These are phyloP conservation scores for Takashimella tepidaria DNA, from an alignment of 1,284 basidiomycete genomes.

Conservation along the genomic window DNA sequence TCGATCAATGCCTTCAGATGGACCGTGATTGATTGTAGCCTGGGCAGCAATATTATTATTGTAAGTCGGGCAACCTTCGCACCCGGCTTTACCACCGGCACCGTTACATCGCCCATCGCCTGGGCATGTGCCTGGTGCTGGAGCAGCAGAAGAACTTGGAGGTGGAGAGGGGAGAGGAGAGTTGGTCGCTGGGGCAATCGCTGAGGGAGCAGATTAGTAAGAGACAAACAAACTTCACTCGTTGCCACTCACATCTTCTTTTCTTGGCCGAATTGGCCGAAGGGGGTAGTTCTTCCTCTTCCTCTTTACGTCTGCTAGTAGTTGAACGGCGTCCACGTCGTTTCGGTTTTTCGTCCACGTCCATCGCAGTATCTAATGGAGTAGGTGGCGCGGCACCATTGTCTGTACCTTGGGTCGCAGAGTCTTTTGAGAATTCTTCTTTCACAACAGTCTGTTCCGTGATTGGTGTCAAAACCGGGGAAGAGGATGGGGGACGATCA, in stretches of 20 bases:
- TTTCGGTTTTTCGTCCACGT: conserved; percentile 8
- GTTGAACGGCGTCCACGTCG: conserved; percentile 10
- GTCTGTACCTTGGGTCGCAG: too few species aligned
- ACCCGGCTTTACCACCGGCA: conserved; percentile 82
- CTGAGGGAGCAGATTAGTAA: conserved; percentile 5
- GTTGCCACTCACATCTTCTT: conserved; percentile 6
- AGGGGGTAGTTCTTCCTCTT: conserved; percentile 8
- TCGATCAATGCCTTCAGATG: conserved; percentile 42
- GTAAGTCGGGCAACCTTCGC: conserved; percentile 87
- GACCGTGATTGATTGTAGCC: conserved; percentile 6
- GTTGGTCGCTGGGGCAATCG: conserved; percentile 21
- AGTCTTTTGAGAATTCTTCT: too few species aligned
- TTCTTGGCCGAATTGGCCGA: conserved; percentile 13
- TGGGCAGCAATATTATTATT: conserved; percentile 60
- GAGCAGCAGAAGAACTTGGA: conserved; percentile 16
- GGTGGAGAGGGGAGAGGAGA: conserved; percentile 28
- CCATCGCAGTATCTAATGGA: neutral
- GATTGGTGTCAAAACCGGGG: neutral
- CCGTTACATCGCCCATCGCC: conserved; percentile 94
- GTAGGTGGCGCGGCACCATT: too few species aligned
- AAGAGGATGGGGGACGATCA: too few species aligned
- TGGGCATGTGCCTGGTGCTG: conserved; percentile 69
- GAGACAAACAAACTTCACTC: too few species aligned
- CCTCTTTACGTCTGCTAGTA: conserved; percentile 2
- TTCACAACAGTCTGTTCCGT: neutral